Base-by-base conservation (phyloP, 768 basidiomycete species). In the Mycena maculata region DNA sequence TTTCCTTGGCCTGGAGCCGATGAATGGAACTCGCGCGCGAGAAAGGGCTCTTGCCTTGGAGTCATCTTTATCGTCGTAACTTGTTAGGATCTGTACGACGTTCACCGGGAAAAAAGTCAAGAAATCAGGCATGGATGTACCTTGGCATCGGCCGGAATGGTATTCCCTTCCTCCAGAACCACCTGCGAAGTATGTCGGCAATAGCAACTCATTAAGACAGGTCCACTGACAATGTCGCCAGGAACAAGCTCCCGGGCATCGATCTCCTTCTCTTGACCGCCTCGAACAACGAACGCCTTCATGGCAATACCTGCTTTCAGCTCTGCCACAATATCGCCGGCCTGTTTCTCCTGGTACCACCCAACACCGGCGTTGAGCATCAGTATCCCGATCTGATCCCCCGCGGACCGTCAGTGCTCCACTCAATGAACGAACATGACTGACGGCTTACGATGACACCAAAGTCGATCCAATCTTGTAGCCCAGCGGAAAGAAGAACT, bases 241-340 rank as follows among this genome's bases (percentile, higher is more conserved):
- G 80, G 79, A 25, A 83, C 82, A 11, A 85, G 55, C 4, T 85
- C 84, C 23, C 83, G 74, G 9, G 82, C 83, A 48, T 81, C 81
- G 33, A 85, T 81, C 54, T 81, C 80, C 44, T 70, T 68, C 64
- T 85, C 84, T 30, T 77, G 50, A 7, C 84, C 84, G 56, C 77
- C 76, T 18, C 84, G 78, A 18, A 85, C 73, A 20, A 82, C 82
- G 4, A 61, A 71, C 9, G 81, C 77, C 65, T 78, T 80, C 67
- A 84, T 38, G 1, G 84, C 82, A 58, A 85, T 85, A 42, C 82
- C 84, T 15, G 83, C 83, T 72, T 84, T 84, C 53, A 85, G 82
- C 60, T 85, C 75, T 9, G 79, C 82, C 53, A 85, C 84, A 54
- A 85, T 84, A 65, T 84, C 83, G 27, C 82, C 84, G 9, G 84